Evolutionary conservation across 495 filamentous ascomycete genomes (phyloP), one percentile per base, ranked within the genome.

Genomic region (Aspergillus baeticus): DNA sequence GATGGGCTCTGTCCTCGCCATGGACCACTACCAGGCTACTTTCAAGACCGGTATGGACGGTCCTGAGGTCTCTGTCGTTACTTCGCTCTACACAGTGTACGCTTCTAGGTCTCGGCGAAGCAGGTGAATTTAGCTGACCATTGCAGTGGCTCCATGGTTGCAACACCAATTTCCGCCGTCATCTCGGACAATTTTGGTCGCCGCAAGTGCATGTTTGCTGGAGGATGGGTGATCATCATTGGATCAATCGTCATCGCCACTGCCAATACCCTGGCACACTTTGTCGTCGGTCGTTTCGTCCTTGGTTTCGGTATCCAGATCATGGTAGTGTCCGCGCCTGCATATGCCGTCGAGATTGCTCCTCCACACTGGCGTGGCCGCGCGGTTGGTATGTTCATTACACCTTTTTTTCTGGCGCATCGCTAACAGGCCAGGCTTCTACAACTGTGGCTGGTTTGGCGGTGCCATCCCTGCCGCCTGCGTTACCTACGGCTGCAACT

Each of bases 251-350:
- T 85, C 33, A 79, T 83, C 54, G 74, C 80, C 0, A 72, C 72
- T 6, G 69, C 76, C 5, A 66, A 54, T 51, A 76, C 69, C 41
- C 62, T 81, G 22, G 65, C 67, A 5, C 77, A 82, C 61, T 90
- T 92, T 60, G 84, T 89, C 61, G 87, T 80, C 29, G 90, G 89
- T 15, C 85, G 90, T 3, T 90, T 91, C 65, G 63, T 91, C 10
- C 81, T 94, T 26, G 88, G 89, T 13, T 87, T 89, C 55, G 89
- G 89, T 13, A 86, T 90, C 36, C 81, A 82, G 35, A 81, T 91
- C 44, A 81, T 82, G 59, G 79, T 84, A 26, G 81, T 88, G n/a
- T 87, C 89, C 6, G 90, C 86, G 1, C 90, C 88, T 1, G 82
- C 85, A 20, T 92, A 92, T 60, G 84, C 89, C 18, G 83, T 88